These are phyloP conservation scores for Anisodus acutangulus DNA, from an alignment of 257 asterid species.

Conservation along the genomic window DNA sequence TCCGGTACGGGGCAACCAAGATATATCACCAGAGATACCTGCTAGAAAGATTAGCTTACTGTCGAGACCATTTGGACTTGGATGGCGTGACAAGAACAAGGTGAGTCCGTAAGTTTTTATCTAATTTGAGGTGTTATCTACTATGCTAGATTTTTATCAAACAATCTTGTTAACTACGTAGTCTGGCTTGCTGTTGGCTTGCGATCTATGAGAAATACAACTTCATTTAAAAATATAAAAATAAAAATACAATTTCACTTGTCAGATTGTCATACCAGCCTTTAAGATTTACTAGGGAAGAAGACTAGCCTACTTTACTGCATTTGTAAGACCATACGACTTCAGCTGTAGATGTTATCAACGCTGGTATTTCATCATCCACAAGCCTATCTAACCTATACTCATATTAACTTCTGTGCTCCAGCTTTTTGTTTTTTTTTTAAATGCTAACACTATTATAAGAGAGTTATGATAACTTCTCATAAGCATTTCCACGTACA, in stretches of 20 bases:
- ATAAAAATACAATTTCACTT: neutral
- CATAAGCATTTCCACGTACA: neutral
- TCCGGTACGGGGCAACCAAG: slow-evolving; percentile 56
- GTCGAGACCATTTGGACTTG: slow-evolving; percentile 78
- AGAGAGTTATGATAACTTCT: neutral
- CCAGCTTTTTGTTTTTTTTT: neutral
- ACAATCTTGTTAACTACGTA: neutral
- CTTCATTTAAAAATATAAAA: neutral
- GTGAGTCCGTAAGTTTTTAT: slow-evolving; percentile 40
- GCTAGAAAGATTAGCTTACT: slow-evolving; percentile 76
- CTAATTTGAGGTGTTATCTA: neutral
- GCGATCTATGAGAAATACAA: slow-evolving; percentile 14
- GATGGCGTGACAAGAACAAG: slow-evolving; percentile 97
- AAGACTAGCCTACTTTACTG: neutral
- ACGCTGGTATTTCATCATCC: slow-evolving; percentile 1
- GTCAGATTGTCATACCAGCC: neutral
- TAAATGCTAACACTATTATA: neutral
- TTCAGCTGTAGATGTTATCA: neutral
- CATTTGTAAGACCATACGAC: neutral
- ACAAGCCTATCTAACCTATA: neutral
- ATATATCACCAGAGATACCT: slow-evolving; percentile 61
- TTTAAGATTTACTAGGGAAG: neutral
- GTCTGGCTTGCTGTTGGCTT: neutral
- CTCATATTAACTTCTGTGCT: neutral
- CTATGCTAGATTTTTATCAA: neutral